These are phyloP conservation scores for Aspergillus bombycis DNA, from an alignment of 2,329 filamentous ascomycete genomes.

Conservation along the genomic window DNA sequence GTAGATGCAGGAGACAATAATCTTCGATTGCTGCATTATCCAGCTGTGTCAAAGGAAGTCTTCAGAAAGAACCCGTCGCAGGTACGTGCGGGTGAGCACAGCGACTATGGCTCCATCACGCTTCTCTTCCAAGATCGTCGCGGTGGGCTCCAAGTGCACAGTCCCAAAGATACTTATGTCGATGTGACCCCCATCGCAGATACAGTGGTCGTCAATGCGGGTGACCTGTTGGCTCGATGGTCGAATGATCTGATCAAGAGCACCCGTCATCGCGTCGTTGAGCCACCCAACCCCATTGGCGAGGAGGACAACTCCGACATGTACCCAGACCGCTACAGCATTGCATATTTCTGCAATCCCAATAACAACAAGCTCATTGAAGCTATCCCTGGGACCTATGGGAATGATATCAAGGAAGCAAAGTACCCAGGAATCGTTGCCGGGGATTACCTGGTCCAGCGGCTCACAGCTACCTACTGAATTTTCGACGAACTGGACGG, in stretches of 20 bases:
- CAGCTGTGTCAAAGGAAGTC: conserved; percentile 65
- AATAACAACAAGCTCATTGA: conserved; percentile 77
- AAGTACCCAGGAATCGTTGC: conserved; percentile 79
- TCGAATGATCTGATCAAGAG: conserved; percentile 90
- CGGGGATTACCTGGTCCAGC: conserved; percentile 78
- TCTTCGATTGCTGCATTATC: conserved; percentile 76
- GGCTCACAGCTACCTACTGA: conserved; percentile 69
- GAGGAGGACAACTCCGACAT: conserved; percentile 41
- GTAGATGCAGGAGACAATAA: conserved; percentile 72
- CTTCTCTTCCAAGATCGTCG: conserved; percentile 60
- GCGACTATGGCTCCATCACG: conserved; percentile 62
- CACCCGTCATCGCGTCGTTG: conserved; percentile 86
- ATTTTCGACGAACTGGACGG: background rate
- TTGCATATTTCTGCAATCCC: conserved; percentile 92
- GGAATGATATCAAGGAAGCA: conserved; percentile 56
- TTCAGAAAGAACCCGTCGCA: conserved; percentile 70
- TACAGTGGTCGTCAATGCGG: conserved; percentile 86
- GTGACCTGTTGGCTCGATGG: conserved; percentile 84
- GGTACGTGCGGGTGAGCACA: conserved; percentile 78
- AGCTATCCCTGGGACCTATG: conserved; percentile 77
- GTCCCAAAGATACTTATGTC: conserved; percentile 75
- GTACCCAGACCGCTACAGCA: conserved; percentile 80
- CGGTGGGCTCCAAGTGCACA: conserved; percentile 65
- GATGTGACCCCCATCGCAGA: conserved; percentile 80
- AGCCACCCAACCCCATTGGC: conserved; percentile 66